A percentile compares a stretch with the other conserved stretches of the same genome.
Conservation (phyloP, 1,284 basidiomycete genomes). For the Taiwanofungus camphoratus region DNA sequence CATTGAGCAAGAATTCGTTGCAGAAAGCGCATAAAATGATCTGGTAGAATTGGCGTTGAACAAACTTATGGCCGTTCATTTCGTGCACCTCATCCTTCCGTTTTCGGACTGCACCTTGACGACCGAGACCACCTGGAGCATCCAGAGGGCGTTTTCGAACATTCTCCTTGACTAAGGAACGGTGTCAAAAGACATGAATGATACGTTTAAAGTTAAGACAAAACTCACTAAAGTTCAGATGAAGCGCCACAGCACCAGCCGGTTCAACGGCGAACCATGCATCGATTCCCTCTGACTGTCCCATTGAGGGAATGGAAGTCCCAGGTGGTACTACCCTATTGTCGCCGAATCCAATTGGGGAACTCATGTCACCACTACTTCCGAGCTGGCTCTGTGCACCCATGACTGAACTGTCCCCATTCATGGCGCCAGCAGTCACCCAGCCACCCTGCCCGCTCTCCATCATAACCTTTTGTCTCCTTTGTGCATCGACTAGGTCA, state of each 20-base stretch:
- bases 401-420: conserved; percentile 43
- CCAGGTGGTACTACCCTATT: conserved; percentile 23
- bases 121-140: conserved; percentile 83
- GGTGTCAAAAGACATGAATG: conserved; percentile 9
- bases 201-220: conserved; percentile 3
- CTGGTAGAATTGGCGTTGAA: conserved; percentile 97
- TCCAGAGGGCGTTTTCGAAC: conserved; percentile 93
- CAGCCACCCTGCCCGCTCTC: conserved; percentile 86
- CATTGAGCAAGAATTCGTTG: conserved; percentile 96
- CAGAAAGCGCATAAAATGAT: conserved; percentile 98
- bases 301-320: conserved; percentile 27
- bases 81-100: conserved; percentile 98
- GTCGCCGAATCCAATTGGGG: conserved; percentile 46
- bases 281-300: conserved; percentile 76
- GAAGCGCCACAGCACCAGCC: conserved; percentile 86
- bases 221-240: conserved; percentile 83
- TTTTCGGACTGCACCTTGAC: conserved; percentile 97
- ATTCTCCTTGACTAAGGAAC: conserved; percentile 83
- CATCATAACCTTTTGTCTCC: conserved; percentile 87
- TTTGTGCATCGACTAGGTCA: conserved; percentile 91
- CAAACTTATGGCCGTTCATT: conserved; percentile 99
- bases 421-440: conserved; percentile 89
- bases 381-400: conserved; percentile 33
- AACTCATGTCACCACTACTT: conserved; percentile 48
- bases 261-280: conserved; percentile 98